Evolutionary conservation across 257 asterid species (phyloP).

Genomic region (Solanum chmielewskii): DNA sequence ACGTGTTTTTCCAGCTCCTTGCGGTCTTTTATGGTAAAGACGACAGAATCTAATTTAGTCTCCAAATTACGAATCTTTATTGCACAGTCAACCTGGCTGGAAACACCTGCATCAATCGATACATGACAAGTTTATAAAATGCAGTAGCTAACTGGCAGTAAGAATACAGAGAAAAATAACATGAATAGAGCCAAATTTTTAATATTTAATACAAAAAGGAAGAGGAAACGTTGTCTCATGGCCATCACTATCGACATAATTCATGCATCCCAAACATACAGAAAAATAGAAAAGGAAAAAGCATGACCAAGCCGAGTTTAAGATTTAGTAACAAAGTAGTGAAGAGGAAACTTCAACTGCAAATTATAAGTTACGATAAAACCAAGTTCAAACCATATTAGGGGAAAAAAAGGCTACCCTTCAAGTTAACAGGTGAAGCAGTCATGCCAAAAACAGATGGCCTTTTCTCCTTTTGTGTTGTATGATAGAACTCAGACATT

Average conservation of each 20-base stretch:
- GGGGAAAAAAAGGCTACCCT: slow-evolving; percentile 40
- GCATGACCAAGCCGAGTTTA: neutral
- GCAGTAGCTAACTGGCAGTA: neutral
- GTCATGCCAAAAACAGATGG: slow-evolving; percentile 99
- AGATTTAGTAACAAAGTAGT: neutral
- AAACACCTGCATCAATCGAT: slow-evolving; percentile 53
- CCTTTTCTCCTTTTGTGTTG: slow-evolving; percentile 78
- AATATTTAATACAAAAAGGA: neutral
- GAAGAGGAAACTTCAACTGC: neutral
- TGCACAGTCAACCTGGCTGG: slow-evolving; percentile 98
- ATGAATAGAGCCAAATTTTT: neutral
- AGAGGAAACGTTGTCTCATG: neutral
- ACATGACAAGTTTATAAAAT: neutral
- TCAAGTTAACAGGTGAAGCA: slow-evolving; percentile 98
- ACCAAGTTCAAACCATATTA: neutral
- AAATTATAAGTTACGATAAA: neutral
- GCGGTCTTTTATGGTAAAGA: slow-evolving; percentile 95
- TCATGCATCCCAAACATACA: neutral
- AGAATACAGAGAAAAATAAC: neutral
- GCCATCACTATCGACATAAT: neutral
- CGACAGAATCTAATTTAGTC: slow-evolving; percentile 76
- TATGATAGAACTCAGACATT: slow-evolving; percentile 98
- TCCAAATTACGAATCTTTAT: slow-evolving; percentile 90
- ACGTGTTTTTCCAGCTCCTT: slow-evolving; percentile 92
- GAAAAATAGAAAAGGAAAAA: neutral